Conservation (phyloP, 2,329 filamentous ascomycete genomes). For the Aspergillus floridensis region DNA sequence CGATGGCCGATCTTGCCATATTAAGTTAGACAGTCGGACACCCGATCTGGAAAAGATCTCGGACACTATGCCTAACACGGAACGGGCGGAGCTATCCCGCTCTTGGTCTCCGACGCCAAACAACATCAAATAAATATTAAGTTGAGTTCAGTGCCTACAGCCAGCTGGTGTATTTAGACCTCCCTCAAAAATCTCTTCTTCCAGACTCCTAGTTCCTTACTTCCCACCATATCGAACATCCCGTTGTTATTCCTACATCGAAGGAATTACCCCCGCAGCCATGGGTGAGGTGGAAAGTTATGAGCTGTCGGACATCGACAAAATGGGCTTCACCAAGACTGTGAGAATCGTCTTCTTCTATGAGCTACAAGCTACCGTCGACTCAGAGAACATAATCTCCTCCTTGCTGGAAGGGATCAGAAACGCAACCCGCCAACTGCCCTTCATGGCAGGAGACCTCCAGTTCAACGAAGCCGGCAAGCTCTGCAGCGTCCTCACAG, state of each 20-base stretch:
- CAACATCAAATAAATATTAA: not conserved
- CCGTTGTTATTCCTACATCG: too few species aligned
- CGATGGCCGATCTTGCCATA: not conserved
- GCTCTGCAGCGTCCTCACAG: constrained; percentile 12
- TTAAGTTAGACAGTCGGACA: not conserved
- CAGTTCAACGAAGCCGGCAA: constrained; percentile 14
- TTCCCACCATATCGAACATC: too few species aligned
- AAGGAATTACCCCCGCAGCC: not conserved
- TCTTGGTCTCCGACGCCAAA: not conserved
- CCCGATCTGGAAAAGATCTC: not conserved
- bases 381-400: constrained; percentile 12
- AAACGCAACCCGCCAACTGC: constrained; percentile 18
- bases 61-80: not conserved
- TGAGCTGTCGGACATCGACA: constrained; percentile 25
- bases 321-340: constrained; percentile 16
- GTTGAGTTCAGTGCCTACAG: not conserved
- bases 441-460: constrained; percentile 22
- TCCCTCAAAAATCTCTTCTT: too few species aligned
- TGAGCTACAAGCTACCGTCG: constrained; percentile 11
- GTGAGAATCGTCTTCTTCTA: constrained; percentile 23
- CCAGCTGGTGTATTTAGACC: too few species aligned
- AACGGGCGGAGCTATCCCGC: not conserved
- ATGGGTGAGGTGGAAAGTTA: constrained; percentile 11
- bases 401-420: constrained; percentile 19
- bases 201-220: too few species aligned